Evolutionary conservation across 768 basidiomycete species (phyloP).

Genomic region (Suillus bovinus): DNA sequence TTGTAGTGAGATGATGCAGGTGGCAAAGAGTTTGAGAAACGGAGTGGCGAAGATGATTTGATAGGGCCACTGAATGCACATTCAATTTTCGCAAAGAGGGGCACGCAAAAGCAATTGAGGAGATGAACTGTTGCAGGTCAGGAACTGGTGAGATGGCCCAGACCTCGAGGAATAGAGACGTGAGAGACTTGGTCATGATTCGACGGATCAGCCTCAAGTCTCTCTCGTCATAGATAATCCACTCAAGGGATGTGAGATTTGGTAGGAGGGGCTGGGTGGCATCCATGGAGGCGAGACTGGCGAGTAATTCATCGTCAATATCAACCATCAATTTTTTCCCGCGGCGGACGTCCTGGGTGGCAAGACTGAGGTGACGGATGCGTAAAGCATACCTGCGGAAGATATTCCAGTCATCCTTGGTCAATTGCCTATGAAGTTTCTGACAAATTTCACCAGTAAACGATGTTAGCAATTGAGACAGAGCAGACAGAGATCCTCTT

Average conservation of each 20-base stretch:
- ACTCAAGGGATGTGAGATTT: constrained; percentile 27
- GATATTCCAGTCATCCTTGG: constrained; percentile 27
- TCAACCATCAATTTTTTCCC: constrained; percentile 1
- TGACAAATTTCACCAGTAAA: constrained; percentile 8
- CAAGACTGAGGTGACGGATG: constrained; percentile 3
- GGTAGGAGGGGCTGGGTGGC: constrained; percentile 25
- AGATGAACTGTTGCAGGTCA: not conserved
- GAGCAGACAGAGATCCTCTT: not conserved
- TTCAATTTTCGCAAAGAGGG: not conserved
- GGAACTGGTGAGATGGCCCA: not conserved
- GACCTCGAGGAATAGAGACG: not conserved
- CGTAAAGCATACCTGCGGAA: constrained; percentile 29
- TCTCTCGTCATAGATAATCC: constrained; percentile 11
- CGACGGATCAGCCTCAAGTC: not conserved
- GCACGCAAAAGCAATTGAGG: not conserved
- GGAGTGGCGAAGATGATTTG: not conserved
- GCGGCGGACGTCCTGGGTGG: not conserved
- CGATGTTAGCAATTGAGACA: not conserved
- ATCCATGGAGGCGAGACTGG: constrained; percentile 1
- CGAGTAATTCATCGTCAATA: constrained; percentile 1
- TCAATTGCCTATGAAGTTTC: constrained; percentile 27
- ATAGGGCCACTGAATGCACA: not conserved
- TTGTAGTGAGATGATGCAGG: constrained; percentile 6
- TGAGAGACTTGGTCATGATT: constrained; percentile 2
- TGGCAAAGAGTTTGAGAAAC: constrained; percentile 4